Evolutionary conservation across 768 basidiomycete species (phyloP).

Genomic region (Xerocomus spinulosus): DNA sequence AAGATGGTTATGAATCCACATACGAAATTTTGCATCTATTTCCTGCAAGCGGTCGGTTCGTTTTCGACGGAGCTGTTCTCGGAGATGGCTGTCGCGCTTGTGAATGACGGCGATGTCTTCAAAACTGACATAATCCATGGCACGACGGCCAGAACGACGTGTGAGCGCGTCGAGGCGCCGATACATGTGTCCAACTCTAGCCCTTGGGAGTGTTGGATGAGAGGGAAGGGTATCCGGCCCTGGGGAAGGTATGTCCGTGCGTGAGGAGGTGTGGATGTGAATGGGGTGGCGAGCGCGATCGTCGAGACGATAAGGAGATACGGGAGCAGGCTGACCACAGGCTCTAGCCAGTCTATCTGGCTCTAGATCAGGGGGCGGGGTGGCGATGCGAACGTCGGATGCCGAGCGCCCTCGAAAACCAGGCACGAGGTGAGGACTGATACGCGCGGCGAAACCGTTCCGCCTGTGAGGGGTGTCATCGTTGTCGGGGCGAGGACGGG

Average conservation of each 20-base stretch:
- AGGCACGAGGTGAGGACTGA: constrained; percentile 8
- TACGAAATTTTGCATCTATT: constrained; percentile 25
- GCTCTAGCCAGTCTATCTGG: constrained; percentile 28
- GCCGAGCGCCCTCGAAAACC: constrained; percentile 19
- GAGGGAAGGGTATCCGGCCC: neutral
- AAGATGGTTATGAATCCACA: constrained; percentile 2
- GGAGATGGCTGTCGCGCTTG: constrained; percentile 16
- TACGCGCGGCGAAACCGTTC: constrained; percentile 13
- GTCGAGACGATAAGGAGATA: constrained; percentile 5
- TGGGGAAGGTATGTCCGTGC: neutral
- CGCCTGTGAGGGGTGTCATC: constrained; percentile 9
- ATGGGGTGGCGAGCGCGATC: constrained; percentile 1
- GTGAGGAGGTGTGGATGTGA: neutral
- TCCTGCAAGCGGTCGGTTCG: constrained; percentile 15
- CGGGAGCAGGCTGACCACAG: constrained; percentile 20
- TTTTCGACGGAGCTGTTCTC: constrained; percentile 23
- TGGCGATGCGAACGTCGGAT: constrained; percentile 18
- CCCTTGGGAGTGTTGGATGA: constrained; percentile 16
- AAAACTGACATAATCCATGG: constrained; percentile 25
- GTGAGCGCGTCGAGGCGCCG: constrained; percentile 23
- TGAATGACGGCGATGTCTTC: constrained; percentile 22
- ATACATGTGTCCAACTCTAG: constrained; percentile 20
- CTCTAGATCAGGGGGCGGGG: constrained; percentile 27
- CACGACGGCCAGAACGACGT: constrained; percentile 18
- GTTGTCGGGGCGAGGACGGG: constrained; percentile 12